Evolutionary conservation across 768 basidiomycete genomes (phyloP).

Genomic region (Xerocomellus amylosporus): DNA sequence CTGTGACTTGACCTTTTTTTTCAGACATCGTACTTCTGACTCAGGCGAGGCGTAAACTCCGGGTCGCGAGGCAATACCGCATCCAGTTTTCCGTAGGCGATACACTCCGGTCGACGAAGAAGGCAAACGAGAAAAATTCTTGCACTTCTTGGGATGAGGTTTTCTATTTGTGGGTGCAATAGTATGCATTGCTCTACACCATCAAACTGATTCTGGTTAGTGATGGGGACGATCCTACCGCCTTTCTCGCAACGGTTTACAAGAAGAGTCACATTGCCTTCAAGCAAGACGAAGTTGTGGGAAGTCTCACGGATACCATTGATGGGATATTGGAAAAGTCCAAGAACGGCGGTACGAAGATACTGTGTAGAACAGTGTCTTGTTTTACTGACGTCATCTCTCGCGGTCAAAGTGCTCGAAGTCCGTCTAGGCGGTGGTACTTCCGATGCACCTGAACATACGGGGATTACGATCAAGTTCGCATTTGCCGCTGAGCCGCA

Average conservation of each 20-base stretch:
- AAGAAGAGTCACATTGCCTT: background rate
- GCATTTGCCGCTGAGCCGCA: too few relatives aligned
- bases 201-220: background rate
- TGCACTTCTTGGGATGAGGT: background rate
- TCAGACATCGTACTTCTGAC: slow-evolving; percentile 4
- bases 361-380: too few relatives aligned
- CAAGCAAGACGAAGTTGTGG: too few relatives aligned
- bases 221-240: background rate
- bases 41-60: background rate
- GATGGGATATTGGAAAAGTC: too few relatives aligned
- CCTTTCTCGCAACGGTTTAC: background rate
- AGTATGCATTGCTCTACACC: background rate
- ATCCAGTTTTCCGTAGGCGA: background rate
- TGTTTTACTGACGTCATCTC: background rate
- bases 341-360: too few relatives aligned
- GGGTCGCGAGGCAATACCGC: background rate
- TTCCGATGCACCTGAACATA: too few relatives aligned
- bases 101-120: background rate
- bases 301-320: too few relatives aligned
- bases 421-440: too few relatives aligned
- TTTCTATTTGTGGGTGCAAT: background rate
- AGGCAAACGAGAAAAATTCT: background rate
- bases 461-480: too few relatives aligned
- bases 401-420: too few relatives aligned
- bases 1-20: too few relatives aligned